phyloP scores from a whole-genome alignment of 768 basidiomycete genomes.

The Cantharellus cinnabarinus region DNA sequence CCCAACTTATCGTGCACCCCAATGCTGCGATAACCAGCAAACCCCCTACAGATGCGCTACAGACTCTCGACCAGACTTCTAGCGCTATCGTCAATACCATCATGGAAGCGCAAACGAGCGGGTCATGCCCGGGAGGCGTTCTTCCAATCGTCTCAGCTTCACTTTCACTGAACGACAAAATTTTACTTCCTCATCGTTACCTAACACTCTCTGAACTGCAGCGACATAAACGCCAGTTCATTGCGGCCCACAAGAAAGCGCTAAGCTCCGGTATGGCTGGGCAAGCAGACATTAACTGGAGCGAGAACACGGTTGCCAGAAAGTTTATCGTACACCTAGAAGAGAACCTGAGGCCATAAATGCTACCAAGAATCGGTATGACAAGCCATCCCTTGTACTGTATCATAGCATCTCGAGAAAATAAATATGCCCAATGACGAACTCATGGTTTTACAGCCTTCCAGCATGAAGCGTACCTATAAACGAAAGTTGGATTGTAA shows the following conservation, averaged over 20 bases:
- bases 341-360: constrained; percentile 19
- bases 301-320: constrained; percentile 41
- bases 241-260: constrained; percentile 74
- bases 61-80: constrained; percentile 63
- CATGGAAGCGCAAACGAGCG: constrained; percentile 38
- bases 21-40: constrained; percentile 27
- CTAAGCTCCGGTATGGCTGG: constrained; percentile 67
- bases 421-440: neutral
- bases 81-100: constrained; percentile 50
- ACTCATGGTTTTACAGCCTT: neutral
- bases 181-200: constrained; percentile 33
- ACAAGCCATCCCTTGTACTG: neutral
- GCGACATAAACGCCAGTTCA: constrained; percentile 78
- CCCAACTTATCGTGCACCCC: neutral
- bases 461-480: neutral
- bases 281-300: constrained; percentile 58
- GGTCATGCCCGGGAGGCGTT: constrained; percentile 31
- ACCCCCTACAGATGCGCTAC: constrained; percentile 75
- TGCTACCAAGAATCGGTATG: neutral
- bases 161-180: constrained; percentile 4
- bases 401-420: no score
- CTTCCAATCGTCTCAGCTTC: constrained; percentile 28
- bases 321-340: constrained; percentile 57
- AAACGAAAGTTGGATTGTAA: neutral
- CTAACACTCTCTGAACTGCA: constrained; percentile 77